Evolutionary conservation across 805 yeast genomes (phyloP).

Genomic region (fission yeast (Schizosaccharomyces pombe)): DNA sequence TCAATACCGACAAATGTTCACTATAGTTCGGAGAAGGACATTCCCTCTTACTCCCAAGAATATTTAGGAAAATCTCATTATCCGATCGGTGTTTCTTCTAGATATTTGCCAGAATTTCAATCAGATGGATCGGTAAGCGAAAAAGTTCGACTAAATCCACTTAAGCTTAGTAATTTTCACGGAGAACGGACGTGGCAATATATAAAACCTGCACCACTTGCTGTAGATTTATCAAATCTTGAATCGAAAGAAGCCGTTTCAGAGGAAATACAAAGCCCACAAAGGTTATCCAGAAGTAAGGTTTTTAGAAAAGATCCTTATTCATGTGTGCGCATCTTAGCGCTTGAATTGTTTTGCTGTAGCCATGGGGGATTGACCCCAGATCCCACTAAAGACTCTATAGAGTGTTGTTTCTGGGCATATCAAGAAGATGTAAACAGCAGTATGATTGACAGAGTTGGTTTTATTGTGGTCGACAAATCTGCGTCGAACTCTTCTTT

Average conservation of each 20-base stretch:
- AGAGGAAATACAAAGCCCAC: too few species aligned
- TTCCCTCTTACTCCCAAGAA: slow-evolving; percentile 29
- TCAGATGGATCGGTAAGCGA: slow-evolving; percentile 6
- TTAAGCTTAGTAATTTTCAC: too few species aligned
- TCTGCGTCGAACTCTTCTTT: neutral
- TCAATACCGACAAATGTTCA: neutral
- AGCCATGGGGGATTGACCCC: neutral
- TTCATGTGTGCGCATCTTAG: neutral
- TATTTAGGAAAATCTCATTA: slow-evolving; percentile 45
- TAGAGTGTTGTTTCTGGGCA: neutral
- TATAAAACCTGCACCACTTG: neutral
- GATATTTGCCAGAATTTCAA: slow-evolving; percentile 14
- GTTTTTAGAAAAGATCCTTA: neutral
- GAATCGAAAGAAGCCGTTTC: too few species aligned
- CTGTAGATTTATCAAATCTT: too few species aligned
- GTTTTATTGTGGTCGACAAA: neutral
- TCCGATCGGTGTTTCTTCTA: slow-evolving; percentile 21
- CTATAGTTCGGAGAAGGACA: slow-evolving; percentile 30
- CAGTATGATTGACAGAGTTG: neutral
- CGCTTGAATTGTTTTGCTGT: neutral
- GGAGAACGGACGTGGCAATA: neutral
- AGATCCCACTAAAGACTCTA: neutral
- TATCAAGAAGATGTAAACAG: neutral
- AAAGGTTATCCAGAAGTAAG: neutral
- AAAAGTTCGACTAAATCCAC: neutral